Percentiles rank a stretch among this genome's conserved stretches.
phyloP scores from a whole-genome alignment of 345 rosid species.

The Hevea brasiliensis region DNA sequence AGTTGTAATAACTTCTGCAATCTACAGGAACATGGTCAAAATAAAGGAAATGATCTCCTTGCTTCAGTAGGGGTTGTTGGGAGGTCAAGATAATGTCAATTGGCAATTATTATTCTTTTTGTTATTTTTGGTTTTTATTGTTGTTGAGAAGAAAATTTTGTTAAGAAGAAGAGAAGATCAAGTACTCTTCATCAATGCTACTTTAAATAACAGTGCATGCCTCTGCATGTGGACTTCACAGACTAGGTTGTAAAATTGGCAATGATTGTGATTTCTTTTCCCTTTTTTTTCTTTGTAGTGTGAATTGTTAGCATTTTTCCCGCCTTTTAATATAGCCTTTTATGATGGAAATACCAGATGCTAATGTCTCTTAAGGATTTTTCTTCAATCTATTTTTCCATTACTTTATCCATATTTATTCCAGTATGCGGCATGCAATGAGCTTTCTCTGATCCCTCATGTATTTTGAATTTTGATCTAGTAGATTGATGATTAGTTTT shows the following conservation, averaged over 20 bases:
- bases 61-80: slow-evolving; percentile 86
- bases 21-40: slow-evolving; percentile 73
- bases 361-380: neutral
- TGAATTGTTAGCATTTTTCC: neutral
- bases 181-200: neutral
- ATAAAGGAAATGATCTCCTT: slow-evolving; percentile 84
- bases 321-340: neutral
- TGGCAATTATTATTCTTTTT: neutral
- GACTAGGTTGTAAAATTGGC: neutral
- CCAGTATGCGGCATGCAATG: neutral
- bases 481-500: slow-evolving; percentile 10
- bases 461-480: neutral
- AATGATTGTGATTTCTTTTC: neutral
- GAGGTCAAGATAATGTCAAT: slow-evolving; percentile 42
- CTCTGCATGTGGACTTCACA: neutral
- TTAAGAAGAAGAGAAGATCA: neutral
- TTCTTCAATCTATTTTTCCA: neutral
- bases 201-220: neutral
- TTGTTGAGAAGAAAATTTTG: neutral
- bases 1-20: slow-evolving; percentile 15
- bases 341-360: neutral
- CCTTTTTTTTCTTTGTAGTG: too few relatives aligned
- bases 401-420: too few relatives aligned
- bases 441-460: neutral
- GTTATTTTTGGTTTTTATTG: neutral